Percentiles rank a stretch among this genome's conserved stretches.
Conservation (phyloP, 1,284 basidiomycete species). For the Apiotrichum laibachii region DNA sequence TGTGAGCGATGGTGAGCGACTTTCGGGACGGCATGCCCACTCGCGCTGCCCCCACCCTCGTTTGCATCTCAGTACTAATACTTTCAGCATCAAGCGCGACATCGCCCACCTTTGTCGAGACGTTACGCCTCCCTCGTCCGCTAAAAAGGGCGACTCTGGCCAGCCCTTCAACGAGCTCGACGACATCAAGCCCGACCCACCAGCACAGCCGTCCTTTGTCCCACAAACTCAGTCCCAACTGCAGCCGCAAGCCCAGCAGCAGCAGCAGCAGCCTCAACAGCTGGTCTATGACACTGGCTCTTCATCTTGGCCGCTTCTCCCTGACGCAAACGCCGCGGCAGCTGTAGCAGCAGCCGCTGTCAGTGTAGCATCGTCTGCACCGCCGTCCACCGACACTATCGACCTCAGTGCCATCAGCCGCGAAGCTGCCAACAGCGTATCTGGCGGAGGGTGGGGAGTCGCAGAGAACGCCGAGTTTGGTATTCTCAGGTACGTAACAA, state of each 20-base stretch:
- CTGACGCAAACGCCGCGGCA: conserved; percentile 27
- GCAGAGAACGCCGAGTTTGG: conserved; percentile 22
- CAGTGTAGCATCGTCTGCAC: neutral
- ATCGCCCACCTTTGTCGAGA: conserved; percentile 88
- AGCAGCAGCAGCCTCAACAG: conserved; percentile 2
- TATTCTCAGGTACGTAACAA: conserved; percentile 9
- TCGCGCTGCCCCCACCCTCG: too few species aligned
- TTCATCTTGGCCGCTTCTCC: conserved; percentile 40
- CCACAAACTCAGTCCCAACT: neutral
- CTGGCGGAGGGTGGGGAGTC: conserved; percentile 14
- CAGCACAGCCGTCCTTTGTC: conserved; percentile 4
- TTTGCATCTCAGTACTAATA: conserved; percentile 5
- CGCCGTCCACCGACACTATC: neutral
- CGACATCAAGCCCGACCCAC: neutral
- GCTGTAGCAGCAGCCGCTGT: neutral
- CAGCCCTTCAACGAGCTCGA: neutral
- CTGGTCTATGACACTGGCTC: conserved; percentile 16
- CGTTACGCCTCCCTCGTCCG: conserved; percentile 60
- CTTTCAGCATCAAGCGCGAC: conserved; percentile 76
- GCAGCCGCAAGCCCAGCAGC: conserved; percentile 3
- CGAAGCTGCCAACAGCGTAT: neutral
- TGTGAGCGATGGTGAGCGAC: conserved; percentile 79
- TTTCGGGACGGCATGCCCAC: neutral
- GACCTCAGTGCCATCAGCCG: conserved; percentile 12
- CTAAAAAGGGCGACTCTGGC: neutral